Percentiles rank a stretch among this genome's conserved stretches.
These are phyloP conservation scores for Thermochaetoides dissita DNA, from an alignment of 2,329 filamentous ascomycete genomes.

Conservation along the genomic window DNA sequence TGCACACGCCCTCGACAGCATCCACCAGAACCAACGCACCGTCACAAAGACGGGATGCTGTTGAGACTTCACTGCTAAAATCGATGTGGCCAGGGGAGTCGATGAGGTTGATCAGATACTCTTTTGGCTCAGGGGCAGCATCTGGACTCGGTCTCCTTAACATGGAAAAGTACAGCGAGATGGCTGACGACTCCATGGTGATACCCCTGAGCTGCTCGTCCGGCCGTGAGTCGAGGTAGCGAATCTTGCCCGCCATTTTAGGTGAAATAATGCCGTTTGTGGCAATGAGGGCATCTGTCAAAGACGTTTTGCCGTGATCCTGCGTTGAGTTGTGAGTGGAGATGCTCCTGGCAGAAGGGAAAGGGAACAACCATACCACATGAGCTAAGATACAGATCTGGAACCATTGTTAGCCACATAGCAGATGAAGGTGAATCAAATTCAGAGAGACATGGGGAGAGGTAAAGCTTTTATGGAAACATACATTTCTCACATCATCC, in stretches of 20 bases:
- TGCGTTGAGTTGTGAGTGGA: conserved; percentile 4
- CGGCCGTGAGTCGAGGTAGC: conserved; percentile 88
- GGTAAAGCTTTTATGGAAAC: conserved; percentile 16
- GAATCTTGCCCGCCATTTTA: conserved; percentile 93
- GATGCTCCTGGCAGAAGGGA: neutral
- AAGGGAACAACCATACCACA: conserved; percentile 32
- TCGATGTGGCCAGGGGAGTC: conserved; percentile 97
- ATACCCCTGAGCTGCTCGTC: conserved; percentile 94
- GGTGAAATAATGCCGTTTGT: conserved; percentile 99
- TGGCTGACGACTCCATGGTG: conserved; percentile 99
- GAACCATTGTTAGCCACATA: conserved; percentile 19
- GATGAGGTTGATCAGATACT: conserved; percentile 94
- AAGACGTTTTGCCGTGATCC: conserved; percentile 95
- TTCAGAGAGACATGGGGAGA: conserved; percentile 4
- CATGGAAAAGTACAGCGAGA: conserved; percentile 92
- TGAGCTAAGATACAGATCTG: conserved; percentile 88
- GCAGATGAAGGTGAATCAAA: too few species aligned
- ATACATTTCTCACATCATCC: conserved; percentile 82
- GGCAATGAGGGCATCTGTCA: conserved; percentile 89
- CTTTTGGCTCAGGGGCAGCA: conserved; percentile 56
- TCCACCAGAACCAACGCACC: conserved; percentile 90
- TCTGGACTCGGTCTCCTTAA: conserved; percentile 59
- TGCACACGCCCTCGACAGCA: conserved; percentile 94
- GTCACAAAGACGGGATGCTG: conserved; percentile 84
- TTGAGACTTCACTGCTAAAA: conserved; percentile 96